Evolutionary conservation across 208 protist species (phyloP), one percentile per base, ranked within the genome.

Genomic region (Vickermania spadyakhi): DNA sequence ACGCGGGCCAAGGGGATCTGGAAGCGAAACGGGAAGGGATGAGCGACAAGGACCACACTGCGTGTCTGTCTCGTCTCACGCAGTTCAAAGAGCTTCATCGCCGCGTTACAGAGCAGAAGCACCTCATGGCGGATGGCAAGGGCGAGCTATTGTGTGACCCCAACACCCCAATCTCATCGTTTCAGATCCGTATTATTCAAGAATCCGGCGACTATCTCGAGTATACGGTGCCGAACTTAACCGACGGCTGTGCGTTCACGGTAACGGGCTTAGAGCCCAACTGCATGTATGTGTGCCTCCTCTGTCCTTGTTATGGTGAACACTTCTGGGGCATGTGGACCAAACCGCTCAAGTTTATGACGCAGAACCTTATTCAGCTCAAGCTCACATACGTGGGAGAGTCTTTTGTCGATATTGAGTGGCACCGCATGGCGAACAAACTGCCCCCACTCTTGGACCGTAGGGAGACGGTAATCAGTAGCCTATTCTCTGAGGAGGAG

Each of bases 351-450:
- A 86, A 91, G 73, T 87, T 93, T 60, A 86, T 96, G 77, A 96
- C 88, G 25, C 85, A 93, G 70, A 94, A 95, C 73, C 75, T 92
- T 13, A 78, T 96, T 29, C 88, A 96, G 62, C 71, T 96, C n/a
- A 70, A 86, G 49, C 74, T 96, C 28, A 82, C 73, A 30, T 93
- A 94, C 73, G 84, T 93, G 57, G 78, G 77, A 49, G 87, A 96
- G 66, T 74, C 69, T 21, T 96, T 94, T 70, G 84, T 96, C 0
- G 87, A 94, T 52, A 73, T 96, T 56, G 84, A 92, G 62, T 96
- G 91, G 86, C 71, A 82, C 42, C 85, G 91, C 52, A 70, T 83
- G 59, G 69, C 70, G 41, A 94, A 94, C 80, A 94, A 93, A 69
- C 63, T 72, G 36, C 62, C 86, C 11, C 63, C 77, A 21, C 60